A percentile compares a stretch with the other conserved stretches of the same genome.
These are phyloP conservation scores for Gossypium anomalum DNA, from an alignment of 345 rosid genomes.

Conservation along the genomic window DNA sequence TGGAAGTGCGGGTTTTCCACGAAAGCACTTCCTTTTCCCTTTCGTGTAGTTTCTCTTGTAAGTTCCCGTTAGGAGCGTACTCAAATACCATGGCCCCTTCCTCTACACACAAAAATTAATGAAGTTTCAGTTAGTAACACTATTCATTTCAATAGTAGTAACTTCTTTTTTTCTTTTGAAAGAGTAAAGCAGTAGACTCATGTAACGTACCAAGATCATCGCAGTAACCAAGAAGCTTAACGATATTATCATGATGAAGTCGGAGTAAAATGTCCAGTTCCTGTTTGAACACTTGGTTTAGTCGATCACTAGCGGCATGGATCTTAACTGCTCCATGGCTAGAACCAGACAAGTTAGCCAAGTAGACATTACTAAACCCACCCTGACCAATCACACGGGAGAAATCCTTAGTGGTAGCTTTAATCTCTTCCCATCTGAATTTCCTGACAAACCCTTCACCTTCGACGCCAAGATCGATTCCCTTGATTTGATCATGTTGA, in stretches of 20 bases:
- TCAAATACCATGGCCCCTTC: conserved; percentile 8
- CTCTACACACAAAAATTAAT: neutral
- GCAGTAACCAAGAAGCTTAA: conserved; percentile 4
- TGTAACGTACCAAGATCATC: neutral
- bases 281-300: neutral
- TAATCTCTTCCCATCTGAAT: conserved; percentile 4
- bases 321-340: neutral
- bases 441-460: neutral
- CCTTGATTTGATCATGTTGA: neutral
- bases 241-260: neutral
- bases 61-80: neutral
- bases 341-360: conserved; percentile 4
- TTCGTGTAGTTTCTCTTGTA: conserved; percentile 1
- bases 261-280: conserved; percentile 2
- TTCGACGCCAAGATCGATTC: neutral
- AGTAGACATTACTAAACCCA: neutral
- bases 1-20: neutral
- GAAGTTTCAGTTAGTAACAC: neutral
- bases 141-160: too few species aligned
- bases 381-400: conserved; percentile 2
- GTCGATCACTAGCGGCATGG: neutral
- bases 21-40: neutral
- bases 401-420: neutral
- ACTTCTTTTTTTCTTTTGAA: neutral
- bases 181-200: neutral